phyloP scores from a whole-genome alignment of 2,329 filamentous ascomycete species.

The Ophiognomonia clavigignenti-juglandacearum region DNA sequence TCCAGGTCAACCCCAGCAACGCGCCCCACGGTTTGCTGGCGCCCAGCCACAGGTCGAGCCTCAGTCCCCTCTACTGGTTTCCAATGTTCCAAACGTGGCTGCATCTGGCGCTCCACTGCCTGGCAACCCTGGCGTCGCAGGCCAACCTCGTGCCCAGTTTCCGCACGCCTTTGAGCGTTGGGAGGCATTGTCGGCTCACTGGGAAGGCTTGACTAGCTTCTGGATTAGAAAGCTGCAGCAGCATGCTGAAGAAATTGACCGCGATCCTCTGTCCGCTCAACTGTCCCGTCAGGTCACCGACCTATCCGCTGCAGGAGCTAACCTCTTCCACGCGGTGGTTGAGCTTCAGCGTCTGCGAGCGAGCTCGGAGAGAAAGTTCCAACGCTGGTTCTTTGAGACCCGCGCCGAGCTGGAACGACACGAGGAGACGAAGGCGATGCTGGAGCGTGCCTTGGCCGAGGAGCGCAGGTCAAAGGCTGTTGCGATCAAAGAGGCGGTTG shows the following conservation, averaged over 20 bases:
- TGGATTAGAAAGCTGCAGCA: constrained; percentile 93
- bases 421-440: constrained; percentile 74
- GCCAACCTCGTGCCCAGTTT: constrained; percentile 64
- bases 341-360: constrained; percentile 90
- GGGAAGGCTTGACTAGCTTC: constrained; percentile 95
- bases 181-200: constrained; percentile 95
- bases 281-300: constrained; percentile 93
- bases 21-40: constrained; percentile 19
- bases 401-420: constrained; percentile 80
- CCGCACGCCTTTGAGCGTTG: constrained; percentile 97
- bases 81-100: constrained; percentile 6
- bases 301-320: constrained; percentile 93
- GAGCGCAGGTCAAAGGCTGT: constrained; percentile 69
- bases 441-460: constrained; percentile 70
- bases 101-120: constrained; percentile 9
- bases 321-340: constrained; percentile 95
- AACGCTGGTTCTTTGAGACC: constrained; percentile 98
- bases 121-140: constrained; percentile 23
- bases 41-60: constrained; percentile 23
- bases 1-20: constrained; percentile 12
- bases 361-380: constrained; percentile 95
- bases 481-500: constrained; percentile 60
- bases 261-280: constrained; percentile 79
- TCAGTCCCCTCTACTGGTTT: constrained; percentile 23
- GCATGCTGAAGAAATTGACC: constrained; percentile 78